Evolutionary conservation across 1,284 basidiomycete genomes (phyloP).

Genomic region (Porogramme epimiltina): DNA sequence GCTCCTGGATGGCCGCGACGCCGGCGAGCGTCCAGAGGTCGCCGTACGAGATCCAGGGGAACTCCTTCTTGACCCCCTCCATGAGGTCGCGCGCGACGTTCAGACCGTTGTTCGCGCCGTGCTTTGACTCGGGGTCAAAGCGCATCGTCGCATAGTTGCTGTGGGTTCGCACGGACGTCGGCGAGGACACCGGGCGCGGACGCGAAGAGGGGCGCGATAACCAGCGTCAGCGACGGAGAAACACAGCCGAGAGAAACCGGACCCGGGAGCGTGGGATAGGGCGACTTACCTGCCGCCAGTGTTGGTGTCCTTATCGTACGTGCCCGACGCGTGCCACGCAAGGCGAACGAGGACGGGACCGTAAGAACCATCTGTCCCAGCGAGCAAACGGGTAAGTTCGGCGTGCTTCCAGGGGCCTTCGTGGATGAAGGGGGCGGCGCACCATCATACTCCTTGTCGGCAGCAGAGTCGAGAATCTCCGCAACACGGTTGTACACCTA

Average conservation of each 20-base stretch:
- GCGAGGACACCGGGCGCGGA: background rate
- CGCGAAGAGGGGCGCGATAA: background rate
- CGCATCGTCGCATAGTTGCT: constrained; percentile 97
- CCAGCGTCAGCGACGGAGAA: constrained; percentile 3
- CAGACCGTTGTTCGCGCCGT: constrained; percentile 89
- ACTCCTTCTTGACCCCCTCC: constrained; percentile 86
- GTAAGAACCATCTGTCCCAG: constrained; percentile 79
- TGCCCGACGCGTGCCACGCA: constrained; percentile 93
- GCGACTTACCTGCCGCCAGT: constrained; percentile 80
- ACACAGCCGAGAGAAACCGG: constrained; percentile 7
- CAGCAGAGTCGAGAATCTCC: constrained; percentile 72
- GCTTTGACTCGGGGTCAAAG: constrained; percentile 82
- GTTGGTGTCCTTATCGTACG: constrained; percentile 85
- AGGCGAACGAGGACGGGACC: constrained; percentile 91
- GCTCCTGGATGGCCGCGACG: constrained; percentile 85
- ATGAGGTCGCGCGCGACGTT: constrained; percentile 82
- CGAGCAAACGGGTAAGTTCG: background rate
- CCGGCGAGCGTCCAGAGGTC: constrained; percentile 94
- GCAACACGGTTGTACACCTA: constrained; percentile 89
- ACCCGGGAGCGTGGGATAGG: background rate
- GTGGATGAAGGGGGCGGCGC: constrained; percentile 21
- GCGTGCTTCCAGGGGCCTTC: too few relatives aligned
- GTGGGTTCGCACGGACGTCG: background rate
- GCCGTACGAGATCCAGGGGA: constrained; percentile 91
- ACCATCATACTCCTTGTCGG: constrained; percentile 80